Percentiles rank a stretch among this genome's conserved stretches.
phyloP scores from a whole-genome alignment of 2,329 filamentous ascomycete species.

The Calonectria naviculata region DNA sequence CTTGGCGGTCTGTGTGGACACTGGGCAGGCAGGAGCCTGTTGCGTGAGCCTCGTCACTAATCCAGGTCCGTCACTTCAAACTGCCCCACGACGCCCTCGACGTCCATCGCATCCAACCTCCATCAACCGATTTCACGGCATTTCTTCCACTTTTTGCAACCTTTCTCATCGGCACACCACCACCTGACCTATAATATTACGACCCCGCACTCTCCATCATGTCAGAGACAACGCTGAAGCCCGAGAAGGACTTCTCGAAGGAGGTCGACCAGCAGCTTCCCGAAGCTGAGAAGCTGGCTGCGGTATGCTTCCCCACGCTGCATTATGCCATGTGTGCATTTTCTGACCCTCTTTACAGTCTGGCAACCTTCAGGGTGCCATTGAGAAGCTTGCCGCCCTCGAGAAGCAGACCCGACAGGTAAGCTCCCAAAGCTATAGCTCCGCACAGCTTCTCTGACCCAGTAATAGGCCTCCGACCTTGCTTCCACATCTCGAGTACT shows the following conservation, averaged over 20 bases:
- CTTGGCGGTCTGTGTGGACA: constrained; percentile 30
- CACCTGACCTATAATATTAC: constrained; percentile 18
- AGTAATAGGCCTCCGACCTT: constrained; percentile 87
- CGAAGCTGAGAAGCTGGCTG: constrained; percentile 89
- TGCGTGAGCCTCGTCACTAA: constrained; percentile 50
- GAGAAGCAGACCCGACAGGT: constrained; percentile 99
- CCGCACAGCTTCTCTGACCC: constrained; percentile 27
- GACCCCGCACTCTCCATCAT: constrained; percentile 58
- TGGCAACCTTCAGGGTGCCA: constrained; percentile 81
- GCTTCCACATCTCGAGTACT: constrained; percentile 92
- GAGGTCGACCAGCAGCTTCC: constrained; percentile 93
- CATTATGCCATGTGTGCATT: background rate
- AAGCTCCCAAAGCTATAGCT: constrained; percentile 40
- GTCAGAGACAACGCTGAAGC: constrained; percentile 87
- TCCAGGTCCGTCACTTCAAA: constrained; percentile 40
- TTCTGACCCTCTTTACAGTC: constrained; percentile 55
- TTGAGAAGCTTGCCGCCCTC: constrained; percentile 91
- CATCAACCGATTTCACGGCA: constrained; percentile 13
- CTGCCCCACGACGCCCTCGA: constrained; percentile 34
- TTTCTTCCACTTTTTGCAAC: constrained; percentile 7
- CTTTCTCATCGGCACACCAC: background rate
- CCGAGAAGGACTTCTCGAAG: constrained; percentile 99
- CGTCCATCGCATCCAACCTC: constrained; percentile 33
- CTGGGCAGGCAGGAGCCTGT: constrained; percentile 50
- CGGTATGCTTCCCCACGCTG: constrained; percentile 67